A percentile compares a stretch with the other conserved stretches of the same genome.
Evolutionary conservation across 495 filamentous ascomycete genomes (phyloP).

Genomic region (Rhizodiscina lignyota): DNA sequence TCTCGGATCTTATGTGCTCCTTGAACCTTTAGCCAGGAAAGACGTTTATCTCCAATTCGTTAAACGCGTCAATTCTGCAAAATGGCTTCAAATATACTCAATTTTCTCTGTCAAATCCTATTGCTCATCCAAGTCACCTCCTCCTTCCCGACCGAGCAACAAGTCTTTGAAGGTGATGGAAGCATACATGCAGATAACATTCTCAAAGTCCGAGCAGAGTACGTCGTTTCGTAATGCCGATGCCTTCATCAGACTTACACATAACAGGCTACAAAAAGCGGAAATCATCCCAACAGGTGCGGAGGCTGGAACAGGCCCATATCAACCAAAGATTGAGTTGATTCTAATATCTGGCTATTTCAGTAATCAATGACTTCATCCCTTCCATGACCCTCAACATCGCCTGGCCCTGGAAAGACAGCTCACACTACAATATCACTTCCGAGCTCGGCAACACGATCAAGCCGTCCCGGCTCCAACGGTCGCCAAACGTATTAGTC

Average conservation of each 20-base stretch:
- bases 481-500: slow-evolving; percentile 31
- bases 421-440: slow-evolving; percentile 23
- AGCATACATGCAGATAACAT: slow-evolving; percentile 1
- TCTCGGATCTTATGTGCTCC: too few relatives aligned
- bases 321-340: too few relatives aligned
- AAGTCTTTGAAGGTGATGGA: too few relatives aligned
- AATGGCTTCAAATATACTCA: too few relatives aligned
- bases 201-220: slow-evolving; percentile 11
- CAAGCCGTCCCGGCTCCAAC: slow-evolving; percentile 31
- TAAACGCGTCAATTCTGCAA: too few relatives aligned
- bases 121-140: too few relatives aligned
- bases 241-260: background rate
- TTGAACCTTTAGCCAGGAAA: too few relatives aligned
- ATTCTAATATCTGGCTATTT: too few relatives aligned
- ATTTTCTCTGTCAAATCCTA: too few relatives aligned
- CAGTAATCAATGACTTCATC: slow-evolving; percentile 47
- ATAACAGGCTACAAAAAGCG: slow-evolving; percentile 37
- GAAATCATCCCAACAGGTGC: slow-evolving; percentile 43
- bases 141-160: too few relatives aligned
- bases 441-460: slow-evolving; percentile 45
- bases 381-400: slow-evolving; percentile 35
- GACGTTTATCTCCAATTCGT: too few relatives aligned
- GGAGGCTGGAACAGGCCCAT: slow-evolving; percentile 4
- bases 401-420: slow-evolving; percentile 35
- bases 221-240: background rate